phyloP scores from a whole-genome alignment of 352 stramenopile genomes.

The Phytophthora pini region DNA sequence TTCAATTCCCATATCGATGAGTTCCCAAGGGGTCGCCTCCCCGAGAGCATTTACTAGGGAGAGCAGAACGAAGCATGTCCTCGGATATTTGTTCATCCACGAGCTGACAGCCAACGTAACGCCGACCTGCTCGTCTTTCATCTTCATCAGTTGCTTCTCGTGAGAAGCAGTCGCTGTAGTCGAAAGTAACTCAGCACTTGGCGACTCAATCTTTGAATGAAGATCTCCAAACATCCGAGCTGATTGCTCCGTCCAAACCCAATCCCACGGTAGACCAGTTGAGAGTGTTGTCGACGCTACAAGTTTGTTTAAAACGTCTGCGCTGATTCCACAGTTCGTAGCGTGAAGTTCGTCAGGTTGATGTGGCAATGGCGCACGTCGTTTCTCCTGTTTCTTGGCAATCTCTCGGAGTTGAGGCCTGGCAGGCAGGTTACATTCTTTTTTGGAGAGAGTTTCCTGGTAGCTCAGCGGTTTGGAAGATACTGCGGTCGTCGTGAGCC shows the following conservation, averaged over 20 bases:
- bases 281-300: constrained; percentile 56
- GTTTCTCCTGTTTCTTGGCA: constrained; percentile 7
- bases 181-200: constrained; percentile 28
- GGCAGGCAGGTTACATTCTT: constrained; percentile 4
- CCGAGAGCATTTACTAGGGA: constrained; percentile 76
- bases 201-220: constrained; percentile 38
- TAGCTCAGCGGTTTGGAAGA: constrained; percentile 23
- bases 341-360: constrained; percentile 6
- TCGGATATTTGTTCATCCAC: constrained; percentile 60
- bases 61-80: constrained; percentile 63
- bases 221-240: constrained; percentile 36
- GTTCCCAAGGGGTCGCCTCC: constrained; percentile 61
- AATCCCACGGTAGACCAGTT: constrained; percentile 58
- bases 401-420: constrained; percentile 10
- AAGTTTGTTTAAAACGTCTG: constrained; percentile 45
- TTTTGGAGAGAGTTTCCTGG: constrained; percentile 10
- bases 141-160: constrained; percentile 62
- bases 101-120: constrained; percentile 73
- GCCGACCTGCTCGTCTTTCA: constrained; percentile 65
- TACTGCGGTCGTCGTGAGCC: constrained; percentile 8
- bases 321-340: constrained; percentile 1
- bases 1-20: constrained; percentile 64
- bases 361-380: background rate
- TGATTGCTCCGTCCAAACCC: constrained; percentile 61
- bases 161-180: constrained; percentile 31